phyloP scores from a whole-genome alignment of 768 basidiomycete species.

The Hemileccinum impolitum region DNA sequence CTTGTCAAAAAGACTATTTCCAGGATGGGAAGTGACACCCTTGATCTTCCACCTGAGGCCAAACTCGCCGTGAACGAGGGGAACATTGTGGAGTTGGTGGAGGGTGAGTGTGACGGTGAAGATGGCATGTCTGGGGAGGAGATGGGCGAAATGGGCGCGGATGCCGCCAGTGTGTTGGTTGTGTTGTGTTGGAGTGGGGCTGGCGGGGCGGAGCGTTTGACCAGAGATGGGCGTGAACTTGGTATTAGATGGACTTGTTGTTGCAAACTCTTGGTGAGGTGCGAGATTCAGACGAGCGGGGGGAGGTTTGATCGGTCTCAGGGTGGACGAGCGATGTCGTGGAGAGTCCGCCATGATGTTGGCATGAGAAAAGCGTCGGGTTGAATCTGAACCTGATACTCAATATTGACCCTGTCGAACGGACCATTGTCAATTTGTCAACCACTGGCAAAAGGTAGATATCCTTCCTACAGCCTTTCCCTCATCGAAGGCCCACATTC shows the following conservation, averaged over 20 bases:
- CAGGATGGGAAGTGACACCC: conserved; percentile 41
- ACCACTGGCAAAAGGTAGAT: too few species aligned
- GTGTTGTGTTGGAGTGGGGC: conserved; percentile 7
- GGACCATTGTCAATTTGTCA: too few species aligned
- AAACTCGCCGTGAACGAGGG: conserved; percentile 69
- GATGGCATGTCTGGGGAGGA: conserved; percentile 61
- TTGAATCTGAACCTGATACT: too few species aligned
- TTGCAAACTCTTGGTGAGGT: background rate
- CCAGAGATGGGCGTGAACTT: background rate
- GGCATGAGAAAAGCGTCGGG: background rate
- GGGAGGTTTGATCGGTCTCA: conserved; percentile 9
- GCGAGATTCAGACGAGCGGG: conserved; percentile 7
- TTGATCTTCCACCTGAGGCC: conserved; percentile 71
- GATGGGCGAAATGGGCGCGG: conserved; percentile 57
- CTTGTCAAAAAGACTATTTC: conserved; percentile 41
- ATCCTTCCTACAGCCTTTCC: too few species aligned
- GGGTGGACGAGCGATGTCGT: conserved; percentile 21
- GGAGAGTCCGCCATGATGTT: conserved; percentile 3
- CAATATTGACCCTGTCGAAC: too few species aligned
- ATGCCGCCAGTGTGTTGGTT: conserved; percentile 23
- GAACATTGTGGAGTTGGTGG: conserved; percentile 69
- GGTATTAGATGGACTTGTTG: background rate
- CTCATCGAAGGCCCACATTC: too few species aligned
- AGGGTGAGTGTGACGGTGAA: conserved; percentile 60
- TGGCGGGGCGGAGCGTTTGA: conserved; percentile 4